Evolutionary conservation across 2,329 filamentous ascomycete genomes (phyloP).

Genomic region (Dothistroma pini): DNA sequence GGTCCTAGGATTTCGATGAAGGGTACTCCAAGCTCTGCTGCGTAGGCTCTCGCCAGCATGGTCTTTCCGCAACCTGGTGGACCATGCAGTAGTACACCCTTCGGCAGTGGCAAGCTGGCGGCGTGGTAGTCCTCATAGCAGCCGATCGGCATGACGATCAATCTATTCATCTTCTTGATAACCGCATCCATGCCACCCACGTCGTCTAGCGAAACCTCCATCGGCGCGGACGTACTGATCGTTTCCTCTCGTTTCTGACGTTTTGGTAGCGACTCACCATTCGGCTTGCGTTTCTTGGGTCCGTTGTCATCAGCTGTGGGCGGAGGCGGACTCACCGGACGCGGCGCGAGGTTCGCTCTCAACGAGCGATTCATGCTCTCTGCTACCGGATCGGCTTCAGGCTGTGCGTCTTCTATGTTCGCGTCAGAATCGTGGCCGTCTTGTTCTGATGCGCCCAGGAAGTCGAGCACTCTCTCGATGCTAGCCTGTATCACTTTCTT

Average conservation of each 20-base stretch:
- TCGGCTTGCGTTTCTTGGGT: constrained; percentile 54
- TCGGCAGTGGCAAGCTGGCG: constrained; percentile 65
- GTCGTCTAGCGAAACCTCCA: constrained; percentile 64
- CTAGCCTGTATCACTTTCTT: constrained; percentile 79
- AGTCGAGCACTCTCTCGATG: constrained; percentile 74
- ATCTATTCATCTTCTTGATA: constrained; percentile 64
- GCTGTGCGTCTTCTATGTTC: constrained; percentile 42
- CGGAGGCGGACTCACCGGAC: constrained; percentile 5
- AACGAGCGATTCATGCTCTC: constrained; percentile 61
- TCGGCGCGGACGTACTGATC: constrained; percentile 56
- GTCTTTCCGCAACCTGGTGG: constrained; percentile 86
- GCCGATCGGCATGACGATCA: constrained; percentile 69
- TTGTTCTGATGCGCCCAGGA: constrained; percentile 62
- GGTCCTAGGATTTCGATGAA: constrained; percentile 81
- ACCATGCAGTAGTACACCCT: constrained; percentile 74
- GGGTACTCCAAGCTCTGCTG: constrained; percentile 68
- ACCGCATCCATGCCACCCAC: constrained; percentile 74
- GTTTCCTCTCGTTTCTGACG: constrained; percentile 50
- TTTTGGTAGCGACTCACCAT: constrained; percentile 66
- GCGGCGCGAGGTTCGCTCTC: constrained; percentile 27
- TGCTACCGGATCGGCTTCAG: constrained; percentile 25
- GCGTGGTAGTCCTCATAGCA: constrained; percentile 62
- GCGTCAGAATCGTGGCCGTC: constrained; percentile 54
- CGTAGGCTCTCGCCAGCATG: constrained; percentile 75
- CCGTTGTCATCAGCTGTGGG: constrained; percentile 30